Percentiles rank a stretch among this genome's conserved stretches.
phyloP scores from a whole-genome alignment of 1,139 yeast species.

The Suhomyces terraborum region DNA sequence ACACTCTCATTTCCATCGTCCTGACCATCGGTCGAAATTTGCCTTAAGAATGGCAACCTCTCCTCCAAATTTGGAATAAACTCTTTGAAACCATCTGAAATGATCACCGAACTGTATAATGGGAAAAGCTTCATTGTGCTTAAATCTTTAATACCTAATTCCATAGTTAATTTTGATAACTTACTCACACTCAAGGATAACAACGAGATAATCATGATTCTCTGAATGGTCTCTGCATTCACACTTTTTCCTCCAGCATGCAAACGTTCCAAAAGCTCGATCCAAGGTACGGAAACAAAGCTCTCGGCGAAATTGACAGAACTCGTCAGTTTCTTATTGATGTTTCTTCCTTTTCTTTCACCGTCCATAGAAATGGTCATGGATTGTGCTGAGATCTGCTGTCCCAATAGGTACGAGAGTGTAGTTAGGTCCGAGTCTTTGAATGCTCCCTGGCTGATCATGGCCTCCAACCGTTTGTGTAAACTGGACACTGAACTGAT shows the following conservation, averaged over 20 bases:
- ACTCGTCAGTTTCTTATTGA: conserved; percentile 22
- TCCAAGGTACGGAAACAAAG: conserved; percentile 58
- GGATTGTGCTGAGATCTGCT: conserved; percentile 18
- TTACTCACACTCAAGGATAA: conserved; percentile 50
- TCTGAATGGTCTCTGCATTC: conserved; percentile 46
- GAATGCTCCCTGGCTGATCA: conserved; percentile 50
- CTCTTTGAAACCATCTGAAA: conserved; percentile 45
- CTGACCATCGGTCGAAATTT: conserved; percentile 14
- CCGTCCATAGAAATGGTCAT: conserved; percentile 12
- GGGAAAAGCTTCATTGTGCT: conserved; percentile 51
- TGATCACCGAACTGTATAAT: conserved; percentile 52
- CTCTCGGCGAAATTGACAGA: conserved; percentile 48
- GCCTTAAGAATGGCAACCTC: conserved; percentile 44
- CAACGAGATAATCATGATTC: conserved; percentile 54
- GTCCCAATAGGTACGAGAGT: conserved; percentile 49
- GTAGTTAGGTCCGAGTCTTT: conserved; percentile 43
- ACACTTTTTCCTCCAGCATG: conserved; percentile 59
- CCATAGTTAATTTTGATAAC: conserved; percentile 43
- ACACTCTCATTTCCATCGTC: conserved; percentile 22
- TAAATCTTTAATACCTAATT: conserved; percentile 46
- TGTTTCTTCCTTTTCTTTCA: conserved; percentile 15
- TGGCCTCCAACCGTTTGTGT: conserved; percentile 46
- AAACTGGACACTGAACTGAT: conserved; percentile 46
- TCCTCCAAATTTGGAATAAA: conserved; percentile 53
- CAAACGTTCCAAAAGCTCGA: conserved; percentile 56